Base-by-base conservation (phyloP, 2,329 filamentous ascomycete species). In the Drechslerella coelobrocha region DNA sequence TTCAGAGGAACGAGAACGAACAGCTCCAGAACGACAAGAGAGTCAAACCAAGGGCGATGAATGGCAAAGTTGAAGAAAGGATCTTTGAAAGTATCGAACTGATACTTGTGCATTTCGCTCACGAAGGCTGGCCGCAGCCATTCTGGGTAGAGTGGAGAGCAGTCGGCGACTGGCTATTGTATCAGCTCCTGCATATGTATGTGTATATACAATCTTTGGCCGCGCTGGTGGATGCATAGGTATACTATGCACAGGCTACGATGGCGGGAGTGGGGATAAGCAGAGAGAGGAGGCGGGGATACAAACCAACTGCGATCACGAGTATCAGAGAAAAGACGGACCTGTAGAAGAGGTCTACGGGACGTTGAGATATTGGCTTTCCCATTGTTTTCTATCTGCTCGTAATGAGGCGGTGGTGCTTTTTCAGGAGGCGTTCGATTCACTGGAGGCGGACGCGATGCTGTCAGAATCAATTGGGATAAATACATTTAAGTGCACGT, bases 61-160 rank as follows among this genome's bases (percentile, higher is more conserved):
- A 71, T 71, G 1, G 53, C 37, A 43, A 59, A 59, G 23, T 71
- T 71, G 53, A 63, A 71, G 34, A 63, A 63, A 0, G 66, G 66
- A 24, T 71, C 66, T 48, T 71, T 71, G 29, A 71, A 71, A 2
- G 21, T 59, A 7, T 63, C 59, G 29, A 71, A 71, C 54, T 71
- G 66, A 12, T 48, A 17, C 26, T 63, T 51, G 41, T 71, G 66
- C 66, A 71, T 63, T 5, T 59, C 24, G 39, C 21, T 41, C 24
- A 63, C 59, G 27, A 71, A 63, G 5, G 43, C 45, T 17, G 66
- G 66, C 21, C 53, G 52, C n/a, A 71, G 47, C 59, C 59, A 63
- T 27, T 71, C 59, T 10, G 66, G 66, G 37, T 71, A 71, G 17
- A 71, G 39, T 4, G 66, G 66, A 8, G 66, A 63, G 17, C 66